phyloP scores from a whole-genome alignment of 306 rosid species.

The Sindora glabra region DNA sequence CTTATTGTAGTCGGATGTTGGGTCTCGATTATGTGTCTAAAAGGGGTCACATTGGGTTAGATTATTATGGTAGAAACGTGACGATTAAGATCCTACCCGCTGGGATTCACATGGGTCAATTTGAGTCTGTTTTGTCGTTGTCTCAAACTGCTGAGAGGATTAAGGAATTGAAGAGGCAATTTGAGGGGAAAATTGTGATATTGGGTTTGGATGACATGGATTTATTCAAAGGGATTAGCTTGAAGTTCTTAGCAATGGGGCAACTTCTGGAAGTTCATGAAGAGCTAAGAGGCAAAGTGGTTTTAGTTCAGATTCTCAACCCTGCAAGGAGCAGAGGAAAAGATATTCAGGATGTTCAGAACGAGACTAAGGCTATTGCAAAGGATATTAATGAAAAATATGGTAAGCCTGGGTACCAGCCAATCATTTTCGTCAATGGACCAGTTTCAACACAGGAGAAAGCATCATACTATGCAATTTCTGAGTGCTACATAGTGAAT shows the following conservation, averaged over 20 bases:
- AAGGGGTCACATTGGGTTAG: conserved; percentile 66
- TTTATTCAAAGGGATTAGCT: conserved; percentile 6
- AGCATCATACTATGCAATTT: not conserved
- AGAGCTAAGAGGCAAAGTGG: not conserved
- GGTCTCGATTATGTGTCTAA: conserved; percentile 64
- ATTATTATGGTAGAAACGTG: conserved; percentile 60
- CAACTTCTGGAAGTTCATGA: not conserved
- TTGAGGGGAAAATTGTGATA: conserved; percentile 2
- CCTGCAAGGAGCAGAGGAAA: conserved; percentile 4
- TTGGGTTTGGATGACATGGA: conserved; percentile 1
- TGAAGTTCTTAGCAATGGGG: conserved; percentile 6
- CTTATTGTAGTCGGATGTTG: conserved; percentile 66
- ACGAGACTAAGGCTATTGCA: not conserved
- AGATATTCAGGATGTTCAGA: not conserved
- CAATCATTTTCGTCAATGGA: not conserved
- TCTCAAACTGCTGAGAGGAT: not conserved
- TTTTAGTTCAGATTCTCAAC: conserved; percentile 7
- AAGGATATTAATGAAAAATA: not conserved
- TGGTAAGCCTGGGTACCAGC: not conserved
- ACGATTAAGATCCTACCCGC: conserved; percentile 64
- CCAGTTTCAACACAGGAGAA: not conserved
- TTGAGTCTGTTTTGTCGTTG: conserved; percentile 30
- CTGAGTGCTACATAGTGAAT: conserved; percentile 9
- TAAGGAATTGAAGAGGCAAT: not conserved
- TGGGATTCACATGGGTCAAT: conserved; percentile 70